Evolutionary conservation across 179 eudicot species (phyloP).

Genomic region (Silene vulgaris): DNA sequence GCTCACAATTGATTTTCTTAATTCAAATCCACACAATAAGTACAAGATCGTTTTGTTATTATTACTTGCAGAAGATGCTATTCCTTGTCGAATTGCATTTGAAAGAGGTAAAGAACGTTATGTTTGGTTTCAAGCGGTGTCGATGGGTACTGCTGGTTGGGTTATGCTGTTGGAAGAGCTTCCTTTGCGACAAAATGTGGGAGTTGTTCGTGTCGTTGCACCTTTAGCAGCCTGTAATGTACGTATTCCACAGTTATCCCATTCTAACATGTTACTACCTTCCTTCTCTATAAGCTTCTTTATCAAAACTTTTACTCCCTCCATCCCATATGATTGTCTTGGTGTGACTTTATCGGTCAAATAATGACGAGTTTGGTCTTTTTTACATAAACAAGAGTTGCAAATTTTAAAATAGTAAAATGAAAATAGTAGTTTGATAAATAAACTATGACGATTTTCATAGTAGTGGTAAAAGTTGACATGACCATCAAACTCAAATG

Average conservation of each 20-base stretch:
- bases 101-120: conserved; percentile 95
- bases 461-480: too few species aligned
- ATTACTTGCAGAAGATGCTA: conserved; percentile 62
- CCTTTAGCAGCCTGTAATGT: conserved; percentile 90
- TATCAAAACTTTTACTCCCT: background rate
- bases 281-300: background rate
- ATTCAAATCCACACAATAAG: conserved; percentile 2
- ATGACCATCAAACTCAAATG: background rate
- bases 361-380: background rate
- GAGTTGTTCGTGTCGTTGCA: conserved; percentile 78
- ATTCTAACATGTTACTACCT: background rate
- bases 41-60: conserved; percentile 3
- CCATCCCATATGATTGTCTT: background rate
- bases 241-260: conserved; percentile 26
- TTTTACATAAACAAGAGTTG: background rate
- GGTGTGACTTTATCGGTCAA: background rate
- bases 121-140: conserved; percentile 61
- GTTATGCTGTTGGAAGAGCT: conserved; percentile 77
- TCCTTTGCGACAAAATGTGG: conserved; percentile 46
- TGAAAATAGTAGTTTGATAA: too few species aligned
- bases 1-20: background rate
- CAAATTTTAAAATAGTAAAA: background rate
- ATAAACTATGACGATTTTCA: too few species aligned
- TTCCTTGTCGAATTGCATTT: conserved; percentile 93
- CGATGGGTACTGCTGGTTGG: conserved; percentile 78